These are phyloP conservation scores for Meyerozyma smithsonii DNA, from an alignment of 1,139 yeast genomes.

Conservation along the genomic window DNA sequence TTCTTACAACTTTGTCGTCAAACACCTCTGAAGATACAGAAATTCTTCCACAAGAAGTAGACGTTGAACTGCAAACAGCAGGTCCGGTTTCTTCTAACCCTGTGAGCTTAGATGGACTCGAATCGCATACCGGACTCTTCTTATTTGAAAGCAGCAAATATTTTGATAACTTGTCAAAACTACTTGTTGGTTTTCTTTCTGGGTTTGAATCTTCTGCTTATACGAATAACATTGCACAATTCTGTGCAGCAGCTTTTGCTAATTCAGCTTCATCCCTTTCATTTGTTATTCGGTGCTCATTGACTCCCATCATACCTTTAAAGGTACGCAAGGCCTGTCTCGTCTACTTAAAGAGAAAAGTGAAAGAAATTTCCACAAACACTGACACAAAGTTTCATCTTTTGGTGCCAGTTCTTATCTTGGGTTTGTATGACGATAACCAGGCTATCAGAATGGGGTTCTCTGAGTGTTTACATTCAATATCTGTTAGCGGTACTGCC, in stretches of 20 bases:
- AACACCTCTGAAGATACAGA: slow-evolving; percentile 20
- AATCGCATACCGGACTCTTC: slow-evolving; percentile 30
- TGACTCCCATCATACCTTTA: slow-evolving; percentile 54
- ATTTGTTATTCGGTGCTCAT: slow-evolving; percentile 53
- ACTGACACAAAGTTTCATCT: slow-evolving; percentile 24
- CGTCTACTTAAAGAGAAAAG: slow-evolving; percentile 27
- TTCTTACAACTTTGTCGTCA: slow-evolving; percentile 52
- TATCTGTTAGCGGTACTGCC: slow-evolving; percentile 16
- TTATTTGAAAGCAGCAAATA: slow-evolving; percentile 33
- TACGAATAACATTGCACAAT: slow-evolving; percentile 17
- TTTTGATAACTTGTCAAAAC: slow-evolving; percentile 38
- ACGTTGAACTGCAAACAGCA: slow-evolving; percentile 18
- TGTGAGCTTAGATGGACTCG: slow-evolving; percentile 17
- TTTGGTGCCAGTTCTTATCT: slow-evolving; percentile 31
- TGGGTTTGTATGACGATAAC: slow-evolving; percentile 31
- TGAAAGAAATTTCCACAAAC: slow-evolving; percentile 29
- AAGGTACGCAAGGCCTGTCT: slow-evolving; percentile 49
- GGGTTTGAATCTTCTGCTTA: neutral
- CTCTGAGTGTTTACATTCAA: slow-evolving; percentile 18
- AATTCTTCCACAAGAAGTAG: slow-evolving; percentile 18
- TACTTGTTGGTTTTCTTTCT: slow-evolving; percentile 24
- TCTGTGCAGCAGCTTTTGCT: slow-evolving; percentile 20
- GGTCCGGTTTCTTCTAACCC: slow-evolving; percentile 12
- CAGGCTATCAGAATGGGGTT: slow-evolving; percentile 25
- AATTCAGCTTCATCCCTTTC: slow-evolving; percentile 40